Conservation (phyloP, 768 basidiomycete genomes). For the Boletus subcaerulescens region DNA sequence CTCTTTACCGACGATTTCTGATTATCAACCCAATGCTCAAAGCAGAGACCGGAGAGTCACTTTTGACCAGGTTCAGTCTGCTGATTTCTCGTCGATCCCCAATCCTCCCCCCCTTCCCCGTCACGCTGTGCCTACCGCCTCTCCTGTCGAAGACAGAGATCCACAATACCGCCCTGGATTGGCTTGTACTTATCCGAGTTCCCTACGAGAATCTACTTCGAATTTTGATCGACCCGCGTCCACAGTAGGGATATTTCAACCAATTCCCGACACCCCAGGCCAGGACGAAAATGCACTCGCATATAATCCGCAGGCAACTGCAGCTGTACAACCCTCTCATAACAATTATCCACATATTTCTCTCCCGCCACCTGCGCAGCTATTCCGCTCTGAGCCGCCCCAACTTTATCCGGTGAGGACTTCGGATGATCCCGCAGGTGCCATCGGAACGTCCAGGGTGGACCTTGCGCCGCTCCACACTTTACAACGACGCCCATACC, state of each 20-base stretch:
- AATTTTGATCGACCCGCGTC: slow-evolving; percentile 21
- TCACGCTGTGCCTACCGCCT: background rate
- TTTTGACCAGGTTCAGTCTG: slow-evolving; percentile 13
- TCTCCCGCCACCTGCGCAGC: slow-evolving; percentile 32
- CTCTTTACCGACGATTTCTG: slow-evolving; percentile 22
- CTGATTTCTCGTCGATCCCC: slow-evolving; percentile 7
- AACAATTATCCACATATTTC: slow-evolving; percentile 23
- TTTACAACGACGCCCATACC: slow-evolving; percentile 55
- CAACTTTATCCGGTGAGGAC: slow-evolving; percentile 31
- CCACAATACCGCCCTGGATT: slow-evolving; percentile 12
- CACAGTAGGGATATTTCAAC: slow-evolving; percentile 14
- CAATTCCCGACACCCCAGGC: background rate
- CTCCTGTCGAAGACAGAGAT: slow-evolving; percentile 12
- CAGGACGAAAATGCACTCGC: slow-evolving; percentile 6
- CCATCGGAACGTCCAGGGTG: slow-evolving; percentile 30
- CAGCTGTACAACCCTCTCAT: slow-evolving; percentile 7
- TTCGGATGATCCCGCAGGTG: slow-evolving; percentile 15
- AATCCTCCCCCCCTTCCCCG: slow-evolving; percentile 3
- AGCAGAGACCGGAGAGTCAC: slow-evolving; percentile 13
- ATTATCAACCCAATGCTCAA: slow-evolving; percentile 5
- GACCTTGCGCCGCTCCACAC: slow-evolving; percentile 58
- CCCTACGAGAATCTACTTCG: slow-evolving; percentile 18
- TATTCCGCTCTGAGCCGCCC: slow-evolving; percentile 27
- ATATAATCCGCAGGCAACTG: slow-evolving; percentile 8
- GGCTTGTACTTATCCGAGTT: slow-evolving; percentile 14